Conservation (phyloP, 2,329 filamentous ascomycete species). For the Monosporascus ibericus region DNA sequence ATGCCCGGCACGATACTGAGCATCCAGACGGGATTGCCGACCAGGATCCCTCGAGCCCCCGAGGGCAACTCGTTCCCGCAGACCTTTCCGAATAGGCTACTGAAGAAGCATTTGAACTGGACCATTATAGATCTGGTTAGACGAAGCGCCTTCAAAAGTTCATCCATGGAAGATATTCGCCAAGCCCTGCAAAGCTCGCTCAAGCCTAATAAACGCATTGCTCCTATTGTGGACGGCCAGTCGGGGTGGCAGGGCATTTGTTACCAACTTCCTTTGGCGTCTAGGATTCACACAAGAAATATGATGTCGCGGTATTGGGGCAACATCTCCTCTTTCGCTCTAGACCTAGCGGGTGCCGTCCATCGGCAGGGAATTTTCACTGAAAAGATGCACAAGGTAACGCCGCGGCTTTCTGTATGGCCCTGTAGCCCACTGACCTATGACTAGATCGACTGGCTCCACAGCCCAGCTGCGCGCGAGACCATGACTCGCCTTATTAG, state of each 20-base stretch:
- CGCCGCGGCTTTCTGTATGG: background rate
- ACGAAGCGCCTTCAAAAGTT: slow-evolving; percentile 18
- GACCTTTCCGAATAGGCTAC: slow-evolving; percentile 53
- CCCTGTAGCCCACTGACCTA: background rate
- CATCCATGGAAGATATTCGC: slow-evolving; percentile 46
- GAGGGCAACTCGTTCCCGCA: slow-evolving; percentile 21
- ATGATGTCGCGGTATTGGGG: slow-evolving; percentile 70
- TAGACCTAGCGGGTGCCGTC: slow-evolving; percentile 61
- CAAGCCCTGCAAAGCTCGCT: slow-evolving; percentile 42
- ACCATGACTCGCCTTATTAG: slow-evolving; percentile 60
- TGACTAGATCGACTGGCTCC: slow-evolving; percentile 65
- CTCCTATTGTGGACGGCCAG: slow-evolving; percentile 36
- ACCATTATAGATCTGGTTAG: slow-evolving; percentile 33
- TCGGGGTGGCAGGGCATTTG: slow-evolving; percentile 12
- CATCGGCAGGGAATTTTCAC: slow-evolving; percentile 60
- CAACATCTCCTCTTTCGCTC: slow-evolving; percentile 57
- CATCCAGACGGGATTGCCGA: slow-evolving; percentile 43
- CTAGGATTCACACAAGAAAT: slow-evolving; percentile 47
- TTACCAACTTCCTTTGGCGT: slow-evolving; percentile 17
- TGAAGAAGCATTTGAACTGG: slow-evolving; percentile 39
- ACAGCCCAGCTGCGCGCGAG: slow-evolving; percentile 56
- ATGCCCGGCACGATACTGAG: slow-evolving; percentile 65
- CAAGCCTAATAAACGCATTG: slow-evolving; percentile 16
- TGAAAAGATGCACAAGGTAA: slow-evolving; percentile 62
- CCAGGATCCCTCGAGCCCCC: slow-evolving; percentile 18